phyloP scores from a whole-genome alignment of 768 basidiomycete species.

The Podaxis mareebaensis region DNA sequence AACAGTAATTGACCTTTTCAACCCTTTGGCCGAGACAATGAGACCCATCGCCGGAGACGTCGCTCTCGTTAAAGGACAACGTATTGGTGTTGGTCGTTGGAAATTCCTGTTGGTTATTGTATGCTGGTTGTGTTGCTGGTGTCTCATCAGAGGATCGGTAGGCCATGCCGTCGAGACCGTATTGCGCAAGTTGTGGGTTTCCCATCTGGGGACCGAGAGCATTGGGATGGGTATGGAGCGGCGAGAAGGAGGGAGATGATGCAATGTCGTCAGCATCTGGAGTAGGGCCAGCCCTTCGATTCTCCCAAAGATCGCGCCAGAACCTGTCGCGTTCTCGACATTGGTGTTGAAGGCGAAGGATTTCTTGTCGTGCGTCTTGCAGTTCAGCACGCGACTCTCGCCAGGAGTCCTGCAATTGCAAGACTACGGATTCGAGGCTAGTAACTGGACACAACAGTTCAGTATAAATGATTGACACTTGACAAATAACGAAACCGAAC shows the following conservation, averaged over 20 bases:
- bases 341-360: slow-evolving; percentile 61
- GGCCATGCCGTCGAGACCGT: slow-evolving; percentile 34
- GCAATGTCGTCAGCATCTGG: slow-evolving; percentile 55
- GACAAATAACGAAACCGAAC: slow-evolving; percentile 30
- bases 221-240: slow-evolving; percentile 30
- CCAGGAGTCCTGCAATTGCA: slow-evolving; percentile 81
- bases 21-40: slow-evolving; percentile 16
- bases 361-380: slow-evolving; percentile 65
- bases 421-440: slow-evolving; percentile 80
- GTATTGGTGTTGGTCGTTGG: slow-evolving; percentile 47
- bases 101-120: slow-evolving; percentile 29
- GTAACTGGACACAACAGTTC: slow-evolving; percentile 51
- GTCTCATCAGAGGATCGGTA: slow-evolving; percentile 53
- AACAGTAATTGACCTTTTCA: slow-evolving; percentile 13
- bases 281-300: slow-evolving; percentile 56
- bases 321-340: slow-evolving; percentile 72
- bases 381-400: slow-evolving; percentile 64
- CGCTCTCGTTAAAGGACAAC: slow-evolving; percentile 30
- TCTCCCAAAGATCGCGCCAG: slow-evolving; percentile 69
- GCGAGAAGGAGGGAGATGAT: slow-evolving; percentile 43
- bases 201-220: slow-evolving; percentile 34
- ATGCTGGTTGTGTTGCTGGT: slow-evolving; percentile 44
- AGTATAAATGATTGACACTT: slow-evolving; percentile 14
- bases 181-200: slow-evolving; percentile 35
- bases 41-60: slow-evolving; percentile 25